Evolutionary conservation across 306 rosid species (phyloP), one percentile per base, ranked within the genome.

Genomic region (Inga leiocalycina): DNA sequence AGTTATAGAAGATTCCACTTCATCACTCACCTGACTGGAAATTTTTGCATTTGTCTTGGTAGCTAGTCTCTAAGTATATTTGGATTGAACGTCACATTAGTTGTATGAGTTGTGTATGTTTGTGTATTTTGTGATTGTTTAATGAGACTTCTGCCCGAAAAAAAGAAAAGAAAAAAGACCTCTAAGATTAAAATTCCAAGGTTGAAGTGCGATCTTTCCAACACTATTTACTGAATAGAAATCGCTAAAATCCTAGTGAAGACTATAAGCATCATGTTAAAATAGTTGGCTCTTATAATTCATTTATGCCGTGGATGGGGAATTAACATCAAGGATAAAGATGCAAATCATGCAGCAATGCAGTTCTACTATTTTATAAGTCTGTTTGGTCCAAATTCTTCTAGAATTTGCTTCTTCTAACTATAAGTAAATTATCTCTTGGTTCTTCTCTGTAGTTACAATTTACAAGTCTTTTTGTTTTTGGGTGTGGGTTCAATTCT

Each of bases 351-450:
- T 34, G 37, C 37, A 34, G 37, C 37, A 34, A 34, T 34, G 37
- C 4, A 34, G 37, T 34, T 34, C 37, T 34, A 24, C 37, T 34
- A 24, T 34, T 34, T 34, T 34, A 34, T 4, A 34, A 34, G 4
- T 34, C 37, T 34, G 3, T 34, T 34, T 95, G 98, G 97, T 95
- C 86, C 98, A 95, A 85, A 92, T 90, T 74, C 97, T 95, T 67
- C 97, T 98, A 67, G 98, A 95, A 81, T 95, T 93, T 89, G 97
- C 98, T 77, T 81, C 89, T 52, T 90, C 92, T 80, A 93, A 90
- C 88, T 94, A 98, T 93, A 76, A 84, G 86, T 86, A 77, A 85
- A 76, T 52, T 81, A 22, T 41, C 48, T 61, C 16, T 32, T 62
- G 44, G 41, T 32, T 19, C 45, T 57, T 57, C 35, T 62, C 56